Conservation (phyloP, 257 asterid genomes). For the Solanum ahanhuiri region DNA sequence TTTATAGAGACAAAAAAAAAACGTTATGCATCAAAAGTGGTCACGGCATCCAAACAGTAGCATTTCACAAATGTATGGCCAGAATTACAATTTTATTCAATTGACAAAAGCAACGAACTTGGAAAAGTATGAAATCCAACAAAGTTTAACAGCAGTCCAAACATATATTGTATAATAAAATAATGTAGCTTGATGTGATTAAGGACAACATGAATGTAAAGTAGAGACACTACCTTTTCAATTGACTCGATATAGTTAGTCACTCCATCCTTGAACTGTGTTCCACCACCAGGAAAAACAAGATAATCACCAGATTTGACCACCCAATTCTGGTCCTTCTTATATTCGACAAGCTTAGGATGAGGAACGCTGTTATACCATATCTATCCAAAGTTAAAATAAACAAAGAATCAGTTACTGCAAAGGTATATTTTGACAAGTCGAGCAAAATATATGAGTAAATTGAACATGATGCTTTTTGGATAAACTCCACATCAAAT, state of each 20-base stretch:
- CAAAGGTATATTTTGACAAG: neutral
- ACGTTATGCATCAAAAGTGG: neutral
- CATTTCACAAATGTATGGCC: neutral
- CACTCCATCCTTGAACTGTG: conserved; percentile 83
- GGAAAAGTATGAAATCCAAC: neutral
- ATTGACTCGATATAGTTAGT: conserved; percentile 43
- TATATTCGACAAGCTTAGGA: conserved; percentile 86
- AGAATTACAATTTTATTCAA: neutral
- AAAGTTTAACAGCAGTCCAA: neutral
- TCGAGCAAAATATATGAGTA: neutral
- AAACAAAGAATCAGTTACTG: neutral
- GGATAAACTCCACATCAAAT: neutral
- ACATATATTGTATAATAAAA: neutral
- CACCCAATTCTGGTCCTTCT: conserved; percentile 90
- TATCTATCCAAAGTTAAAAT: conserved; percentile 32
- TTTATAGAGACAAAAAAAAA: neutral
- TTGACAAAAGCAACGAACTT: neutral
- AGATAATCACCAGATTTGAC: conserved; percentile 57
- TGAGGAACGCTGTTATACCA: conserved; percentile 93
- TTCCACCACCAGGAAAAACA: conserved; percentile 92
- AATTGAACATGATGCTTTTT: neutral
- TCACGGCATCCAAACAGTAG: neutral
- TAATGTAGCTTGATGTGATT: neutral
- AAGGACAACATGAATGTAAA: neutral
- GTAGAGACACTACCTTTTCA: conserved; percentile 26